Percentiles rank a stretch among this genome's conserved stretches.
phyloP scores from a whole-genome alignment of 768 basidiomycete genomes.

The Pseudohyphozyma bogoriensis region DNA sequence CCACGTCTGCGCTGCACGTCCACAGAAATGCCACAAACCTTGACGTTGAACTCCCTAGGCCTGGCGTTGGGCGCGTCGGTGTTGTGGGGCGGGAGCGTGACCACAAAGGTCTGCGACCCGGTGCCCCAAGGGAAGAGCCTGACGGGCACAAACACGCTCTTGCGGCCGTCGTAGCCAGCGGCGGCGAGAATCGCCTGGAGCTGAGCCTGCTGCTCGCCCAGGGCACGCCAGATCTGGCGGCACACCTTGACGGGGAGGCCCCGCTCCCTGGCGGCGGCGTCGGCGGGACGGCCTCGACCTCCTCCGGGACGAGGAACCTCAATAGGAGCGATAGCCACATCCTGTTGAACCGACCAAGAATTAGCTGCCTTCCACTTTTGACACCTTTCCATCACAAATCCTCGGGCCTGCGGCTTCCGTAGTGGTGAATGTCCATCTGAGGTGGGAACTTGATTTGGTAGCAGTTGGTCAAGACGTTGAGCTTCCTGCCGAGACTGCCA shows the following conservation, averaged over 20 bases:
- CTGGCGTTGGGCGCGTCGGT: background rate
- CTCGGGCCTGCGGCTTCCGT: too few species aligned
- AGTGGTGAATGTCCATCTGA: too few species aligned
- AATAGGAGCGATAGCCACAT: conserved; percentile 15
- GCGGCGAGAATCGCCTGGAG: background rate
- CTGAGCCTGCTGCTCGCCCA: conserved; percentile 5
- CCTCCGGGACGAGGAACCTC: background rate
- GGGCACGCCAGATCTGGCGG: conserved; percentile 16
- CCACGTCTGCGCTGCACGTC: too few species aligned
- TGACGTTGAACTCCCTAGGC: conserved; percentile 16
- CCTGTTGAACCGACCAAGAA: too few species aligned
- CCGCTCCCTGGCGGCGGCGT: background rate
- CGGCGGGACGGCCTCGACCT: background rate
- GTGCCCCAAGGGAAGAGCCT: background rate
- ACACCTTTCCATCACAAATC: too few species aligned
- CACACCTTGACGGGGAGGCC: conserved; percentile 6
- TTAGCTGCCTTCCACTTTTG: too few species aligned
- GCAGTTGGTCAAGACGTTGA: too few species aligned
- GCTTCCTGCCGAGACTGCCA: too few species aligned
- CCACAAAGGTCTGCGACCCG: conserved; percentile 1
- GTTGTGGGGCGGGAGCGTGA: conserved; percentile 14
- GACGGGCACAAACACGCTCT: conserved; percentile 15
- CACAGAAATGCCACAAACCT: too few species aligned
- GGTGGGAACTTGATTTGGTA: too few species aligned
- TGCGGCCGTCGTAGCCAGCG: conserved; percentile 18